Base-by-base conservation (phyloP, 129 eudicot species). In the Helichrysum umbraculigerum region DNA sequence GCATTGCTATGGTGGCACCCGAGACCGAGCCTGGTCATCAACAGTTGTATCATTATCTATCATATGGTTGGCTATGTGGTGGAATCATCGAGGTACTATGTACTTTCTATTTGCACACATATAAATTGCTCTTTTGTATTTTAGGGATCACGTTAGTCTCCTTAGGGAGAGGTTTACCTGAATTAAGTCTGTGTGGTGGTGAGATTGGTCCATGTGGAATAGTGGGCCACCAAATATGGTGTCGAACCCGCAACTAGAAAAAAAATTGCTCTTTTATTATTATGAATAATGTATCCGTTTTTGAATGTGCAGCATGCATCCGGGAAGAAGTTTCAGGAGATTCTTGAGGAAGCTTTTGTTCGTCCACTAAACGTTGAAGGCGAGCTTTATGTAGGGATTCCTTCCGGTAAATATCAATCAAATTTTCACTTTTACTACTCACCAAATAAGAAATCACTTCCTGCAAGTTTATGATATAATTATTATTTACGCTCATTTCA, bases 31-130 rank as follows among this genome's bases (percentile, higher is more conserved):
- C 97, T 70, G 96, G 96, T 39, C 70, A 66, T 19, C 51, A 82
- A 79, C 96, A 87, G 83, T 76, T 87, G 25, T 92, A 92, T 78
- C 97, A 92, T 79, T 85, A 85, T 79, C 75, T 89, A 21, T 89
- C 97, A 11, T 92, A 79, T 73, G 97, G 97, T 28, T 92, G 96
- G 96, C 80, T 92, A 21, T 89, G 96, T 84, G 97, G 97, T 37
- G 97, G 96, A 61, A 85, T 92, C 81, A 84, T 92, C 42, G 97
- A 92, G 97, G 97, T 91, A 77, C 70, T 35, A 35, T 17, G 1
- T 10, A 44, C 8, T 6, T 67, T 70, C 60, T 44, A 14, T 16
- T 29, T 82, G 63, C 12, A 21, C 50, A 35, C 50, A 8, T 42
- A 42, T 42, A 42, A 6, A 8, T 16, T 37, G 8, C 5, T 17